phyloP scores from a whole-genome alignment of 202 grass and related monocot species.

The Panicum hallii region DNA sequence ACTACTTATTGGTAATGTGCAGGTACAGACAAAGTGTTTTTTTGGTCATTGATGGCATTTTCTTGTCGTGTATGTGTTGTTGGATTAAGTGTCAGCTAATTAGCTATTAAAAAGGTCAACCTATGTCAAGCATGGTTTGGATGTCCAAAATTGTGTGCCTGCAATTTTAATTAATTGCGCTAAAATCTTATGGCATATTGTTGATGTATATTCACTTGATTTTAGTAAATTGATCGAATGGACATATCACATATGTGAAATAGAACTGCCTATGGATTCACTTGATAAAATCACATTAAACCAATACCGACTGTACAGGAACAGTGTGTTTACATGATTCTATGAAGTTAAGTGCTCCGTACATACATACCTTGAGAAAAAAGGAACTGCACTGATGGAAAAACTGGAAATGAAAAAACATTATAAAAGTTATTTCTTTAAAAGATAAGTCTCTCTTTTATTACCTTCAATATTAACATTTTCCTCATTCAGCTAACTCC shows the following conservation, averaged over 20 bases:
- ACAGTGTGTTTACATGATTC: conserved; percentile 3
- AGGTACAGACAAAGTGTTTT: conserved; percentile 55
- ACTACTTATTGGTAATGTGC: conserved; percentile 98
- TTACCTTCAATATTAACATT: conserved; percentile 11
- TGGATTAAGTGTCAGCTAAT: conserved; percentile 1
- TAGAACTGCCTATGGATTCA: conserved; percentile 25
- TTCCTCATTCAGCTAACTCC: neutral
- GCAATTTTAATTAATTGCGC: neutral
- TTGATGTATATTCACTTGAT: conserved; percentile 1
- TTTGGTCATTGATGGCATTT: conserved; percentile 12
- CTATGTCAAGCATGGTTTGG: neutral
- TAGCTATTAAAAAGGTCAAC: conserved; percentile 21
- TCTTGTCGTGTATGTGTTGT: conserved; percentile 20
- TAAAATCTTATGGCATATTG: conserved; percentile 18
- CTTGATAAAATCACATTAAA: conserved; percentile 4
- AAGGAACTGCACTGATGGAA: neutral
- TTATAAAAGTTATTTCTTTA: neutral
- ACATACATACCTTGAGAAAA: conserved; percentile 1
- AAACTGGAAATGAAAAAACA: neutral
- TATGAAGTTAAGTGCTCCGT: conserved; percentile 5
- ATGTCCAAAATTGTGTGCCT: conserved; percentile 14
- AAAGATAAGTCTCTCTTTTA: neutral
- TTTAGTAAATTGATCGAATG: conserved; percentile 23
- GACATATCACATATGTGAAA: conserved; percentile 11
- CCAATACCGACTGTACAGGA: conserved; percentile 17